Percentiles rank a stretch among this genome's conserved stretches.
Evolutionary conservation across 2,329 filamentous ascomycete genomes (phyloP).

Genomic region (Colletotrichum tabaci): DNA sequence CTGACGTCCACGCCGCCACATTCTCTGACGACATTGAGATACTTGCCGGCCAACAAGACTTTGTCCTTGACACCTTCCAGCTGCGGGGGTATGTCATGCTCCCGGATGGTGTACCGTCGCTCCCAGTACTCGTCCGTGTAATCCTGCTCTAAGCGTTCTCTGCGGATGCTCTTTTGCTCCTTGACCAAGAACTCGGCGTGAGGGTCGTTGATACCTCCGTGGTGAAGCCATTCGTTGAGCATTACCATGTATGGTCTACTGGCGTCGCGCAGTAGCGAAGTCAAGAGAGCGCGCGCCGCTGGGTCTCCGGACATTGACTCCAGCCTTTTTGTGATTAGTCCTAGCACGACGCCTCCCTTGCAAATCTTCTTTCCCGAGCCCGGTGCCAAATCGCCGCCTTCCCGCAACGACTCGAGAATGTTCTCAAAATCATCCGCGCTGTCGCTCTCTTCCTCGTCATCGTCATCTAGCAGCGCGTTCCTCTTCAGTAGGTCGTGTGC

Average conservation of each 20-base stretch:
- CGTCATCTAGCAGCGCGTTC: conserved; percentile 87
- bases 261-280: conserved; percentile 86
- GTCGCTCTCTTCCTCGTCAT: conserved; percentile 79
- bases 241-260: conserved; percentile 97
- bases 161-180: conserved; percentile 93
- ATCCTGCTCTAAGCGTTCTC: conserved; percentile 92
- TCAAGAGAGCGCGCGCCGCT: conserved; percentile 85
- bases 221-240: conserved; percentile 98
- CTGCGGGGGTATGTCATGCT: conserved; percentile 92
- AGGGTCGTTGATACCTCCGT: conserved; percentile 93
- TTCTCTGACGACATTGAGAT: conserved; percentile 96
- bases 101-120: conserved; percentile 93
- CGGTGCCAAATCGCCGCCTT: conserved; percentile 85
- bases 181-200: conserved; percentile 96
- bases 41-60: conserved; percentile 95
- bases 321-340: conserved; percentile 85
- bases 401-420: conserved; percentile 89
- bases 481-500: conserved; percentile 89
- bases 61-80: conserved; percentile 93
- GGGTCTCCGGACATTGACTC: conserved; percentile 95
- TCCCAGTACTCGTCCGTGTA: conserved; percentile 99
- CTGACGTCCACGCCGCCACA: conserved; percentile 96
- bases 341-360: conserved; percentile 96
- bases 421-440: conserved; percentile 91
- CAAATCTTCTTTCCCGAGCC: conserved; percentile 90